These are phyloP conservation scores for Cercophora newfieldiana DNA, from an alignment of 495 filamentous ascomycete genomes.

Conservation along the genomic window DNA sequence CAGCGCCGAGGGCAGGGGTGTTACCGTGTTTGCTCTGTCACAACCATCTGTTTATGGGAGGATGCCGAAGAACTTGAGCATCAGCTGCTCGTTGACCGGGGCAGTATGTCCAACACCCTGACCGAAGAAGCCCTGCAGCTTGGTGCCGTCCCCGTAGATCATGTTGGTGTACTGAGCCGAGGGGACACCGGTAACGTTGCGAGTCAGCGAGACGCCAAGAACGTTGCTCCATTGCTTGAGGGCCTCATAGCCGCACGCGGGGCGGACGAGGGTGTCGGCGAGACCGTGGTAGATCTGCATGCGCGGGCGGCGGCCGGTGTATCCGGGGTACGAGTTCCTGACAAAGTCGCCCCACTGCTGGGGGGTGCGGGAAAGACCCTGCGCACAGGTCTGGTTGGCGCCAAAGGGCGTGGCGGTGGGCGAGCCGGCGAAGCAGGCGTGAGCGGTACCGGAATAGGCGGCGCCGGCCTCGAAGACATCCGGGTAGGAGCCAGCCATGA, in stretches of 20 bases:
- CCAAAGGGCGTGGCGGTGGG: conserved; percentile 37
- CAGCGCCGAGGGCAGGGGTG: neutral
- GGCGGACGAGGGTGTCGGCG: conserved; percentile 49
- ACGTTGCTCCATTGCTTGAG: conserved; percentile 61
- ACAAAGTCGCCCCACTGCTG: conserved; percentile 52
- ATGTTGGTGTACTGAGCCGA: conserved; percentile 42
- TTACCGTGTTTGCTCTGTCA: neutral
- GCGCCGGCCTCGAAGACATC: conserved; percentile 58
- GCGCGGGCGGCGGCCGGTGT: conserved; percentile 51
- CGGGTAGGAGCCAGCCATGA: conserved; percentile 58
- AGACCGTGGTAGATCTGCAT: conserved; percentile 60
- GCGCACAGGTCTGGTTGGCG: conserved; percentile 53
- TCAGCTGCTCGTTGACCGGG: conserved; percentile 39
- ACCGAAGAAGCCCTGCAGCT: conserved; percentile 49
- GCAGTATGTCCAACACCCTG: conserved; percentile 51
- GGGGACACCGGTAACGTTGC: conserved; percentile 39
- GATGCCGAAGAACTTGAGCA: conserved; percentile 42
- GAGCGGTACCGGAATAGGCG: conserved; percentile 54
- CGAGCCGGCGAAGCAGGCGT: conserved; percentile 50
- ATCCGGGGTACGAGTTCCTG: conserved; percentile 52
- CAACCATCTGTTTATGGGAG: conserved; percentile 30
- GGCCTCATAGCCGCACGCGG: conserved; percentile 52
- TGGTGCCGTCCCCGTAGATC: conserved; percentile 47
- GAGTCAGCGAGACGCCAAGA: conserved; percentile 38
- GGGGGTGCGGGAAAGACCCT: conserved; percentile 49